Evolutionary conservation across 2,329 filamentous ascomycete genomes (phyloP), one percentile per base, ranked within the genome.

Genomic region (Tricladium varicosporioides): DNA sequence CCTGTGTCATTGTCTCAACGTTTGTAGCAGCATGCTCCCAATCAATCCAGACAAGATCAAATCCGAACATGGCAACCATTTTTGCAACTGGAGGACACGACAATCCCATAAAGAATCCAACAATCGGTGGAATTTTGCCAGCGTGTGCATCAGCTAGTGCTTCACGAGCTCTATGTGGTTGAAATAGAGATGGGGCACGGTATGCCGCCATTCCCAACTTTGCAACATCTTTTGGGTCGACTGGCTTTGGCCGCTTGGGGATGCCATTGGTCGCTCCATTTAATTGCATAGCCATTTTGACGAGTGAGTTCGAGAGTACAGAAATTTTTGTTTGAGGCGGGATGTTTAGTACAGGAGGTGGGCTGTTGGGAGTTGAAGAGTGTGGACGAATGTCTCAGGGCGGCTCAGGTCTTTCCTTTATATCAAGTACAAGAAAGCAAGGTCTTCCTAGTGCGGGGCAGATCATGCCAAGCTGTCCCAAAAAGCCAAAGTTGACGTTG

Each of bases 1-100:
- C 71, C 44, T 67, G 72, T 1, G 76, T 79, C 77, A 79, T 79
- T n/a, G 76, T 79, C 67, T 79, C 76, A 22, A 78, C 71, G 52
- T 73, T 72, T 62, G 74, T 77, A 2, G 75, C 65, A 7, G 69
- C 71, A 65, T 79, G 77, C 63, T 79, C 77, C 77, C 76, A 78
- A 69, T 79, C 77, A 56, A 79, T 73, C 71, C 74, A 77, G 0
- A 76, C 70, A 8, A 69, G 58, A 58, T 80, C 77, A 51, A 69
- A 78, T 1, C 74, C 74, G 53, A 79, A 66, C 10, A 74, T 73
- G 2, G 77, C 75, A 14, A 75, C 62, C 49, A 75, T 67, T 22
- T 76, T 74, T 1, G 73, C 72, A 11, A 75, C 64, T 14, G 74
- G 72, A 0, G 76, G 56, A 9, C 71, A 73, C 54, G 72, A 71